Percentiles rank a stretch among this genome's conserved stretches.
Evolutionary conservation across 768 basidiomycete species (phyloP).

Genomic region (Serendipita sp.): DNA sequence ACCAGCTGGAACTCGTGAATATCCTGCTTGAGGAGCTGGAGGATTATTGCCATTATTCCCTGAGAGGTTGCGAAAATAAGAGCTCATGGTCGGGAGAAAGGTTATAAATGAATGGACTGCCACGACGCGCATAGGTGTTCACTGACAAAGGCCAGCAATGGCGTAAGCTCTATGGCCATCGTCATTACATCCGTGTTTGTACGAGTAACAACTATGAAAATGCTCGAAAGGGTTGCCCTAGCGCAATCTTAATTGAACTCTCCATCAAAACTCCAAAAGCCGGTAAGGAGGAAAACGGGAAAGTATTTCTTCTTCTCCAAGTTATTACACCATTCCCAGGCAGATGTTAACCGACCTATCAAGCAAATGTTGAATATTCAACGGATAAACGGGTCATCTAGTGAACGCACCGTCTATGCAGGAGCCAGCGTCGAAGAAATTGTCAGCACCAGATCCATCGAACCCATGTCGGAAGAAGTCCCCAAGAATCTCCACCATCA

Average conservation of each 20-base stretch:
- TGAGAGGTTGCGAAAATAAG: not conserved
- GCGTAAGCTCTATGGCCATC: not conserved
- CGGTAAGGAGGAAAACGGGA: conserved; percentile 59
- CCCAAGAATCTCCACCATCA: conserved; percentile 51
- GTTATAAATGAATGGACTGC: not conserved
- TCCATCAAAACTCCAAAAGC: conserved; percentile 5
- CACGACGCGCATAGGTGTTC: not conserved
- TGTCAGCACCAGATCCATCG: conserved; percentile 82
- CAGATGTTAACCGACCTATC: conserved; percentile 64
- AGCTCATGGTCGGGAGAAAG: conserved; percentile 7
- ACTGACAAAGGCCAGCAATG: not conserved
- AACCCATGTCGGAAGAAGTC: conserved; percentile 84
- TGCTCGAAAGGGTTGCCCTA: not conserved
- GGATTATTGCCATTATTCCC: not conserved
- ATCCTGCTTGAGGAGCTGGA: not conserved
- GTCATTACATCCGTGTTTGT: not conserved
- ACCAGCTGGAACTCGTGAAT: not conserved
- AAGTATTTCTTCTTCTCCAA: conserved; percentile 81
- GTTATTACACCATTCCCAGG: conserved; percentile 83
- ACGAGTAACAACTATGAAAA: not conserved
- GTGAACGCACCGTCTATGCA: conserved; percentile 15
- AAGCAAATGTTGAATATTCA: not conserved
- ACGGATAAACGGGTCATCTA: not conserved
- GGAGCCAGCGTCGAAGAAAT: conserved; percentile 78
- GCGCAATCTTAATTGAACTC: not conserved